Evolutionary conservation across 306 rosid species (phyloP).

Genomic region (Rosa lucieae): DNA sequence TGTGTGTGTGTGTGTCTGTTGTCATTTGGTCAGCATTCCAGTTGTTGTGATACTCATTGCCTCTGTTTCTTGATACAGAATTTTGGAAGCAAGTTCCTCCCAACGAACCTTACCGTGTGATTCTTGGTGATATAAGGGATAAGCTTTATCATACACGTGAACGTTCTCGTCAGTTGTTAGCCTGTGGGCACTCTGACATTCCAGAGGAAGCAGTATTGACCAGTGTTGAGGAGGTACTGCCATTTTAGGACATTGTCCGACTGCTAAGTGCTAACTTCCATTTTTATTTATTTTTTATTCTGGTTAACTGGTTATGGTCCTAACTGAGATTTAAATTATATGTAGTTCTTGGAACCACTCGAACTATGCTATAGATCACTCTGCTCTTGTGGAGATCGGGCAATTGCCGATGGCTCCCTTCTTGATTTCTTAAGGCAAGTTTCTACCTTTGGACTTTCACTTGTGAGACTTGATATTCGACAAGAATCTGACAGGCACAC

Average conservation of each 20-base stretch:
- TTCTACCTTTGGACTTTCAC: slow-evolving; percentile 92
- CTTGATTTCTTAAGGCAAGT: slow-evolving; percentile 98
- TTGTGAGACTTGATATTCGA: slow-evolving; percentile 93
- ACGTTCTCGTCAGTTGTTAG: slow-evolving; percentile 83
- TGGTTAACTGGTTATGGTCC: slow-evolving; percentile 11
- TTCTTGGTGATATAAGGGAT: slow-evolving; percentile 90
- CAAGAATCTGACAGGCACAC: slow-evolving; percentile 97
- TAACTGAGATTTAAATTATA: slow-evolving; percentile 34
- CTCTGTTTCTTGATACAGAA: slow-evolving; percentile 44
- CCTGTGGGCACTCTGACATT: slow-evolving; percentile 80
- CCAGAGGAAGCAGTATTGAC: slow-evolving; percentile 88
- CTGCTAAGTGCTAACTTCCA: not conserved
- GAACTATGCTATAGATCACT: slow-evolving; percentile 93
- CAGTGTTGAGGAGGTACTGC: slow-evolving; percentile 71
- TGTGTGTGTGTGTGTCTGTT: not conserved
- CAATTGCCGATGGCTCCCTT: slow-evolving; percentile 94
- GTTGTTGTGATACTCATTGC: slow-evolving; percentile 17
- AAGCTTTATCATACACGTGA: slow-evolving; percentile 96
- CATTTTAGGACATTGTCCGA: slow-evolving; percentile 14
- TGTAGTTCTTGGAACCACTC: slow-evolving; percentile 91
- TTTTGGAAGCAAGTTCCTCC: slow-evolving; percentile 91
- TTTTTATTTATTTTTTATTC: not conserved
- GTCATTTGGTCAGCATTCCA: not conserved
- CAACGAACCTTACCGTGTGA: slow-evolving; percentile 91
- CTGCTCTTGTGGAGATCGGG: slow-evolving; percentile 81